Evolutionary conservation across 2,329 filamentous ascomycete species (phyloP).

Genomic region (Exophiala spinifera): DNA sequence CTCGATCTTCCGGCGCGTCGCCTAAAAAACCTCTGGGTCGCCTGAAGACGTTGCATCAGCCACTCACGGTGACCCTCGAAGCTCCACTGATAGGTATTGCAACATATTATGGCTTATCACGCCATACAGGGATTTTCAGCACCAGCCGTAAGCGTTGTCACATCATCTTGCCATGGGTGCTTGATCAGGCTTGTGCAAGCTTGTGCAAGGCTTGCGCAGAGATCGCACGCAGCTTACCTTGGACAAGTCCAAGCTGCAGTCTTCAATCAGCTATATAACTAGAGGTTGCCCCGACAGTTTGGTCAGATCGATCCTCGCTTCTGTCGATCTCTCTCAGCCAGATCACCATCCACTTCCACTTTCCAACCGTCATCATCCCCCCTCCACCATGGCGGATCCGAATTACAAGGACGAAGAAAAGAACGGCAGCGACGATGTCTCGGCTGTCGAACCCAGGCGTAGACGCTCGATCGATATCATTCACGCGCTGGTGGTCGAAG

Average conservation of each 20-base stretch:
- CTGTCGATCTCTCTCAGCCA: neutral
- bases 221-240: neutral
- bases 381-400: neutral
- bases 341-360: neutral
- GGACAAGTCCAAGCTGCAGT: no score
- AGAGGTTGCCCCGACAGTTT: no score
- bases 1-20: no score
- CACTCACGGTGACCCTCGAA: neutral
- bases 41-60: neutral
- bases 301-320: neutral
- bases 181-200: neutral
- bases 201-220: constrained; percentile 5
- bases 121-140: constrained; percentile 7
- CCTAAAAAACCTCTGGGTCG: no score
- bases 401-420: constrained; percentile 4
- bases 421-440: constrained; percentile 16
- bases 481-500: constrained; percentile 26
- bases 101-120: constrained; percentile 11
- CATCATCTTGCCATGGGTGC: neutral
- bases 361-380: neutral
- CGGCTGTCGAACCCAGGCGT: constrained; percentile 33
- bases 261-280: no score
- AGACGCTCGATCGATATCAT: constrained; percentile 3
- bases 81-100: constrained; percentile 5
- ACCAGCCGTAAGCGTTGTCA: constrained; percentile 8